Percentiles rank a stretch among this genome's conserved stretches.
Conservation (phyloP, 2,329 filamentous ascomycete species). For the Fusarium buxicola region DNA sequence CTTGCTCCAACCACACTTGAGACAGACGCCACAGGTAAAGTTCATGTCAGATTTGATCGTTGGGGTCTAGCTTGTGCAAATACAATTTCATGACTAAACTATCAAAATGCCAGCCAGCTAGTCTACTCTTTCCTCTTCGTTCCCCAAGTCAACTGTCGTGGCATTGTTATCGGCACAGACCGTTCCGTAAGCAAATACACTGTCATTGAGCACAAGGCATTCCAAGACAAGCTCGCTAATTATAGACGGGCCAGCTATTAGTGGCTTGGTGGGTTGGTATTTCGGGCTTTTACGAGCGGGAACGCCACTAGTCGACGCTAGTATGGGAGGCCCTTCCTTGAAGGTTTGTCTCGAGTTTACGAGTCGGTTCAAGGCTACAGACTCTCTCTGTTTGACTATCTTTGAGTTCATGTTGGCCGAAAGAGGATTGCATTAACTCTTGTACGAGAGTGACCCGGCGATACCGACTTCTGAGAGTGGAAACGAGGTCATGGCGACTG, state of each 20-base stretch:
- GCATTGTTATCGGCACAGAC: neutral
- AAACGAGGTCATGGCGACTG: neutral
- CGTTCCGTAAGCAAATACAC: neutral
- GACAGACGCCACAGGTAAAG: no score
- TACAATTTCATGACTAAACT: neutral
- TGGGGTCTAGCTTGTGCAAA: no score
- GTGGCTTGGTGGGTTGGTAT: constrained; percentile 8
- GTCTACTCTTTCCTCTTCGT: neutral
- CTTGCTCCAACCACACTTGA: no score
- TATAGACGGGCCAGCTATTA: constrained; percentile 16
- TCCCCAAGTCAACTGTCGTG: neutral
- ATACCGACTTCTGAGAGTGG: no score
- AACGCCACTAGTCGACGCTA: constrained; percentile 7
- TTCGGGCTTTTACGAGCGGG: constrained; percentile 10
- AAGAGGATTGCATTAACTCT: no score
- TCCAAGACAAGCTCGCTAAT: constrained; percentile 16
- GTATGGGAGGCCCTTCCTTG: neutral
- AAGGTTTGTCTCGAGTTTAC: neutral
- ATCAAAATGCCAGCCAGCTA: neutral
- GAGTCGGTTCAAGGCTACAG: neutral
- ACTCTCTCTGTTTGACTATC: no score
- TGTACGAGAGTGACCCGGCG: no score
- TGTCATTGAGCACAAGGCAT: neutral
- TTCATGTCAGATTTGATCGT: no score
- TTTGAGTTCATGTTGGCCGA: no score